Conservation (phyloP, 2,329 filamentous ascomycete species). For the Sphaerulina musiva region DNA sequence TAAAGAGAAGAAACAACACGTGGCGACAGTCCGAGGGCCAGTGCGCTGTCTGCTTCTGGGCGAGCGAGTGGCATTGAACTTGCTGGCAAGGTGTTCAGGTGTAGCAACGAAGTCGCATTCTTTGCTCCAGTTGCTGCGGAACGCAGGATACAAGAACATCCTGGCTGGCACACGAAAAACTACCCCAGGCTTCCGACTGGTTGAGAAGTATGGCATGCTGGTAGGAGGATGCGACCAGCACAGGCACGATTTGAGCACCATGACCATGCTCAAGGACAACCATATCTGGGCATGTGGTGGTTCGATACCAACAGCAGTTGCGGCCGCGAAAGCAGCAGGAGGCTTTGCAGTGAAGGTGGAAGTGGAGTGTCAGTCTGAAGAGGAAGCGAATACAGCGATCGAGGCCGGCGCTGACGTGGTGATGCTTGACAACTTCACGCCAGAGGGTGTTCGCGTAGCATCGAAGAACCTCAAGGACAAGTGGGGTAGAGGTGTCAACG, state of each 20-base stretch:
- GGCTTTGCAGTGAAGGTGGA: slow-evolving; percentile 93
- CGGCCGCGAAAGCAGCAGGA: slow-evolving; percentile 71
- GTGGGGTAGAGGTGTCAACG: slow-evolving; percentile 61
- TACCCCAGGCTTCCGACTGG: slow-evolving; percentile 86
- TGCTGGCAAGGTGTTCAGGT: slow-evolving; percentile 82
- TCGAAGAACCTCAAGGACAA: slow-evolving; percentile 69
- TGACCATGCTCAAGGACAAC: slow-evolving; percentile 99
- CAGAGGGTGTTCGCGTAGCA: slow-evolving; percentile 67
- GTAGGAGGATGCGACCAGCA: slow-evolving; percentile 89
- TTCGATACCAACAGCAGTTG: slow-evolving; percentile 78
- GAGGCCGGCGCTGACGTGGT: slow-evolving; percentile 86
- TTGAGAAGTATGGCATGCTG: slow-evolving; percentile 97
- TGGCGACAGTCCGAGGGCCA: slow-evolving; percentile 80
- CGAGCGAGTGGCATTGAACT: slow-evolving; percentile 87
- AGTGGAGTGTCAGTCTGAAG: slow-evolving; percentile 85
- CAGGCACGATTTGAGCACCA: slow-evolving; percentile 75
- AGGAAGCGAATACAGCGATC: slow-evolving; percentile 86
- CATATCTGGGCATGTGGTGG: slow-evolving; percentile 84
- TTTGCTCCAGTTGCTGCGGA: slow-evolving; percentile 48
- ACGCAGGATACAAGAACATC: slow-evolving; percentile 68
- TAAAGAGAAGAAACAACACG: slow-evolving; percentile 52
- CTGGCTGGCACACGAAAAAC: slow-evolving; percentile 96
- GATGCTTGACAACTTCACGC: slow-evolving; percentile 94
- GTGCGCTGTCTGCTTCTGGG: slow-evolving; percentile 79
- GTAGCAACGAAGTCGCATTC: slow-evolving; percentile 61